Conservation (phyloP, 352 stramenopile species). For the Pythium plurisporium region DNA sequence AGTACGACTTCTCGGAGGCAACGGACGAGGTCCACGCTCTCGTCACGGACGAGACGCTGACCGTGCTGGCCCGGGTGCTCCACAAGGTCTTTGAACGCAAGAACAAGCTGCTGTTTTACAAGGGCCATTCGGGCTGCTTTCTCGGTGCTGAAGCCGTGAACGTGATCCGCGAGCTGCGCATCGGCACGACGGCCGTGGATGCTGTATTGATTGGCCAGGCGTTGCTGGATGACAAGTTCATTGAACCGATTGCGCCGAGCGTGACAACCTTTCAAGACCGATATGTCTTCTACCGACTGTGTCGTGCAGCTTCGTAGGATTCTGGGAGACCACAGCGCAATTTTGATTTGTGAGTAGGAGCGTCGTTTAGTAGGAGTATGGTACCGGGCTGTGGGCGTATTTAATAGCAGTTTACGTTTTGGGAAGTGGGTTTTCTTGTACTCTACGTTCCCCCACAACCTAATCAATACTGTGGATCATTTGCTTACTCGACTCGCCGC, state of each 20-base stretch:
- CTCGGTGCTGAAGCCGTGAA: slow-evolving; percentile 81
- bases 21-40: slow-evolving; percentile 79
- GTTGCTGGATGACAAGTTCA: slow-evolving; percentile 72
- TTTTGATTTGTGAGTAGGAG: slow-evolving; percentile 11
- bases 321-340: not conserved
- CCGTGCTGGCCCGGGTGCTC: slow-evolving; percentile 59
- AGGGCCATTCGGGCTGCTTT: slow-evolving; percentile 79
- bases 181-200: slow-evolving; percentile 68
- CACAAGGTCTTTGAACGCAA: slow-evolving; percentile 84
- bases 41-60: slow-evolving; percentile 73
- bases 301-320: slow-evolving; percentile 27
- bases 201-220: slow-evolving; percentile 76
- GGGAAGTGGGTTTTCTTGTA: not conserved
- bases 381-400: slow-evolving; percentile 18
- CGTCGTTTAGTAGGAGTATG: slow-evolving; percentile 3
- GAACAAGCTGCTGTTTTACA: slow-evolving; percentile 87
- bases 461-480: not conserved
- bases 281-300: slow-evolving; percentile 84
- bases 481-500: not conserved
- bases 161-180: slow-evolving; percentile 70
- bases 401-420: slow-evolving; percentile 21
- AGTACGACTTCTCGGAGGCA: slow-evolving; percentile 73
- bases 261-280: slow-evolving; percentile 82
- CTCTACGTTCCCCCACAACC: too few relatives aligned
- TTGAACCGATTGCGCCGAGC: slow-evolving; percentile 68